These are phyloP conservation scores for Mycena pura DNA, from an alignment of 768 basidiomycete genomes.

Conservation along the genomic window DNA sequence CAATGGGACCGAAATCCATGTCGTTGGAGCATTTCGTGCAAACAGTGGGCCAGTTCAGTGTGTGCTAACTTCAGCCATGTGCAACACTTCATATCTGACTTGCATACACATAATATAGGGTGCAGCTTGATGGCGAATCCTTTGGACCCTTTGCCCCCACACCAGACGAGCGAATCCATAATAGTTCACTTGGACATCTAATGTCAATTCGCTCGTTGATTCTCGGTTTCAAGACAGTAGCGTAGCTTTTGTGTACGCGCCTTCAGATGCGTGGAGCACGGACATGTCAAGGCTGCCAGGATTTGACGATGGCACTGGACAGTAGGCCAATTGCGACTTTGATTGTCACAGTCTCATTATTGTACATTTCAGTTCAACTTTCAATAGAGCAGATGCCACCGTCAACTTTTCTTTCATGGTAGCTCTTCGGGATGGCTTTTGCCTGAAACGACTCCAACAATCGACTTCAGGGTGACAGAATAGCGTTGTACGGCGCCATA, in stretches of 20 bases:
- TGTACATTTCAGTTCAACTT: background rate
- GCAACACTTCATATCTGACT: no score
- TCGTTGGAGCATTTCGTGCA: background rate
- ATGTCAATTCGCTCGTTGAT: background rate
- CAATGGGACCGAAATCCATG: background rate
- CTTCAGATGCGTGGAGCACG: background rate
- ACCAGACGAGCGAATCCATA: no score
- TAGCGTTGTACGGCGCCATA: slow-evolving; percentile 49
- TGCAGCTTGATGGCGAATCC: background rate
- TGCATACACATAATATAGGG: background rate
- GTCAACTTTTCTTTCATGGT: background rate
- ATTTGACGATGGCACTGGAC: background rate
- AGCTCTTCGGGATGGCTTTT: background rate
- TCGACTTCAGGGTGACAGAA: slow-evolving; percentile 33
- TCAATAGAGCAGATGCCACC: background rate
- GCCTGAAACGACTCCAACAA: background rate
- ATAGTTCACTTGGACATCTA: background rate
- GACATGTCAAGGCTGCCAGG: background rate
- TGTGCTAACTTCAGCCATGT: background rate
- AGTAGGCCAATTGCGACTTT: background rate
- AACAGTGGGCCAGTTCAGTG: background rate
- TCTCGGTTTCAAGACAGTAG: background rate
- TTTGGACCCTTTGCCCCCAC: background rate
- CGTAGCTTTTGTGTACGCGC: background rate
- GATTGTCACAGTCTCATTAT: background rate